These are phyloP conservation scores for Diaporthe vaccinii DNA, from an alignment of 2,329 filamentous ascomycete species.

Conservation along the genomic window DNA sequence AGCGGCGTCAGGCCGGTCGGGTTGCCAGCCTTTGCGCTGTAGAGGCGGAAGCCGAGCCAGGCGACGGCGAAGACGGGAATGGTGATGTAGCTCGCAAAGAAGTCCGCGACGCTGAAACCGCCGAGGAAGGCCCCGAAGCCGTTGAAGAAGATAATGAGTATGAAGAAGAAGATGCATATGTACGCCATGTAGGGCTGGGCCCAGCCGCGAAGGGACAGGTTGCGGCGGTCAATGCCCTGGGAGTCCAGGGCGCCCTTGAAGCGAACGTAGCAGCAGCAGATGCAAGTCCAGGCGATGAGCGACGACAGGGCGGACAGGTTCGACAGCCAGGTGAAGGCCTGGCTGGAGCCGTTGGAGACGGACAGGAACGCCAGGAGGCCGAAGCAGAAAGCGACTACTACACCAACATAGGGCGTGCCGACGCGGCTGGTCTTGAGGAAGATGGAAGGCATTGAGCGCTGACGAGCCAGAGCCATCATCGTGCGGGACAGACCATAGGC, in stretches of 20 bases:
- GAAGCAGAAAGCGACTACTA: slow-evolving; percentile 58
- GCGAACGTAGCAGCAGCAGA: slow-evolving; percentile 49
- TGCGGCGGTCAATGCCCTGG: slow-evolving; percentile 54
- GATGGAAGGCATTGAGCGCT: slow-evolving; percentile 64
- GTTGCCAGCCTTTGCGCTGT: slow-evolving; percentile 28
- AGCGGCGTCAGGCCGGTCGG: slow-evolving; percentile 30
- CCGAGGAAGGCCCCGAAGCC: slow-evolving; percentile 60
- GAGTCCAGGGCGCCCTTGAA: slow-evolving; percentile 53
- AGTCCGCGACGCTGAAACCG: slow-evolving; percentile 53
- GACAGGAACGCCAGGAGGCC: slow-evolving; percentile 63
- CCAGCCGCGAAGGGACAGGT: slow-evolving; percentile 47
- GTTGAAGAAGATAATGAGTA: slow-evolving; percentile 59
- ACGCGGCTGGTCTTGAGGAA: slow-evolving; percentile 64
- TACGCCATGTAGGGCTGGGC: slow-evolving; percentile 56
- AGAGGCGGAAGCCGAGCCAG: slow-evolving; percentile 54
- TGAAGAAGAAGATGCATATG: slow-evolving; percentile 58
- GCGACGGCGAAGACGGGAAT: slow-evolving; percentile 49
- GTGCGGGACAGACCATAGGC: slow-evolving; percentile 62
- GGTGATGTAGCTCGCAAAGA: slow-evolving; percentile 56
- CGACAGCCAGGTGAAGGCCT: slow-evolving; percentile 69
- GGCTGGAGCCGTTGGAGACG: slow-evolving; percentile 56
- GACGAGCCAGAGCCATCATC: slow-evolving; percentile 65
- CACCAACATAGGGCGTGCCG: slow-evolving; percentile 64
- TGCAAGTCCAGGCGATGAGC: slow-evolving; percentile 51
- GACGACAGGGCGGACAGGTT: slow-evolving; percentile 62